A percentile compares a stretch with the other conserved stretches of the same genome.
phyloP scores from a whole-genome alignment of 148 eudicot genomes.

The Fagopyrum tataricum region DNA sequence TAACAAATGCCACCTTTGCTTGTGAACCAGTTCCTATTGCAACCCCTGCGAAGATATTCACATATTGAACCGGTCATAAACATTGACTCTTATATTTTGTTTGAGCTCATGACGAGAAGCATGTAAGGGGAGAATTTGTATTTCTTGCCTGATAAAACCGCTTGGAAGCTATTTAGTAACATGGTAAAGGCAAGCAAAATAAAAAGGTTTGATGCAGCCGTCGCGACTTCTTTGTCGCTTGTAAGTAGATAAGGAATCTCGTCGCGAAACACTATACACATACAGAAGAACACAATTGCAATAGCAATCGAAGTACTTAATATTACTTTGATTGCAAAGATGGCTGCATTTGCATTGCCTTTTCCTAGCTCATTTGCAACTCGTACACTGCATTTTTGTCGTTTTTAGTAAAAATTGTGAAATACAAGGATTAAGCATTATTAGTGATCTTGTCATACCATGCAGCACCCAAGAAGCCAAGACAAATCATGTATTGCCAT shows the following conservation, averaged over 20 bases:
- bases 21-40: conserved; percentile 35
- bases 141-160: conserved; percentile 39
- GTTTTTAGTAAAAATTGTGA: conserved; percentile 16
- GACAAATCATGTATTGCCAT: not conserved
- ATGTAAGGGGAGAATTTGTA: not conserved
- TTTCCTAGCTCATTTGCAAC: conserved; percentile 48
- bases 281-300: conserved; percentile 5
- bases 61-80: too few species aligned
- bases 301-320: conserved; percentile 3
- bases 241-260: conserved; percentile 33
- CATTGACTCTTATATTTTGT: too few species aligned
- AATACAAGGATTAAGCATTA: not conserved
- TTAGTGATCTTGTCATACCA: conserved; percentile 12
- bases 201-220: conserved; percentile 32
- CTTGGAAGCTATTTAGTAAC: conserved; percentile 36
- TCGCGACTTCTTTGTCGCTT: conserved; percentile 27
- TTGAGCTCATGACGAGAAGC: too few species aligned
- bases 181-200: conserved; percentile 33
- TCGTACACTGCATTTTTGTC: conserved; percentile 14
- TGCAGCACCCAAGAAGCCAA: not conserved
- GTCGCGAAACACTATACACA: conserved; percentile 26
- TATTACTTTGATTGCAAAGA: conserved; percentile 22
- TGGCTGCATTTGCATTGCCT: conserved; percentile 39
- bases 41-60: conserved; percentile 21
- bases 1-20: conserved; percentile 27